These are phyloP conservation scores for Tetrapisispora taiwanensis DNA, from an alignment of 805 yeast genomes.

Conservation along the genomic window DNA sequence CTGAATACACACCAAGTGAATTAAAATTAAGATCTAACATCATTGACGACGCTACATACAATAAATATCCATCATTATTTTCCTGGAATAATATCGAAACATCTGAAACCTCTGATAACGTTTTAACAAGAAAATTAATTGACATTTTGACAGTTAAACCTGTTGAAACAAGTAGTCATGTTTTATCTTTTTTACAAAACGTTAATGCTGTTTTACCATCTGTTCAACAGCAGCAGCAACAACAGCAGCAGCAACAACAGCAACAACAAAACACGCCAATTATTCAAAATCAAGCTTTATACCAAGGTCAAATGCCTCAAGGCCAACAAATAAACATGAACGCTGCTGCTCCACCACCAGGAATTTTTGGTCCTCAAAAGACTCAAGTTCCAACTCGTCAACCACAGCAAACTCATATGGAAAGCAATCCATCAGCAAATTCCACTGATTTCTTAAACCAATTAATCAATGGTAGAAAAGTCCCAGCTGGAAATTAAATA, in stretches of 20 bases:
- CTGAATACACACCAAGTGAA: conserved; percentile 28
- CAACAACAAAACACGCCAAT: conserved; percentile 9
- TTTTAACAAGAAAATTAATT: conserved; percentile 27
- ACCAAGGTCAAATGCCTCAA: conserved; percentile 14
- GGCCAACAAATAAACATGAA: conserved; percentile 9
- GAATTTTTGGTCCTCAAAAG: conserved; percentile 7
- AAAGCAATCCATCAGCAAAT: conserved; percentile 33
- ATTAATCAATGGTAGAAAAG: conserved; percentile 67
- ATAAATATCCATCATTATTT: conserved; percentile 38
- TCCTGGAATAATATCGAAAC: conserved; percentile 34
- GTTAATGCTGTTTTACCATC: conserved; percentile 9
- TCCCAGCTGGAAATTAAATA: conserved; percentile 18
- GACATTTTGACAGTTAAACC: conserved; percentile 30
- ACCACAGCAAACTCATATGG: conserved; percentile 6
- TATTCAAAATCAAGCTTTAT: conserved; percentile 3
- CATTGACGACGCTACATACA: conserved; percentile 22
- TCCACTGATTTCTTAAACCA: conserved; percentile 78
- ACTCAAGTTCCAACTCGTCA: conserved; percentile 6
- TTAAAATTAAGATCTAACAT: conserved; percentile 32
- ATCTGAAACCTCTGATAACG: conserved; percentile 27
- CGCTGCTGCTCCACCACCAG: conserved; percentile 13
- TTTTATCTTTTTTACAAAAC: conserved; percentile 24
- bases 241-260: conserved; percentile 18
- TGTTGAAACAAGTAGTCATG: conserved; percentile 24
- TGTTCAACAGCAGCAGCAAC: conserved; percentile 17